A percentile compares a stretch with the other conserved stretches of the same genome.
Conservation (phyloP, 148 eudicot genomes). For the Simmondsia chinensis region DNA sequence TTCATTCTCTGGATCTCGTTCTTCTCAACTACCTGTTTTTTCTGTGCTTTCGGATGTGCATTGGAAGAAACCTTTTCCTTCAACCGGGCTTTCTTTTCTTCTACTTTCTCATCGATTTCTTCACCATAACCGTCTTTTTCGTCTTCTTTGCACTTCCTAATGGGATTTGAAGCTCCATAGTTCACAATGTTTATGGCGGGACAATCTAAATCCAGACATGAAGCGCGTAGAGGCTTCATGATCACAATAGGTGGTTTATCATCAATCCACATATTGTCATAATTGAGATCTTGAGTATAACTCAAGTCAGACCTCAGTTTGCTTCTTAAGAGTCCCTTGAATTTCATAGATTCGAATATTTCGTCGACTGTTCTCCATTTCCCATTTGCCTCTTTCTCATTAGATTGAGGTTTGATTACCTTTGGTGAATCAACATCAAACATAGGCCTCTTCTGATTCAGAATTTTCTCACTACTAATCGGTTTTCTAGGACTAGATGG, state of each 20-base stretch:
- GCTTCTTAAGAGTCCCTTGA: conserved; percentile 36
- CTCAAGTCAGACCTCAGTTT: conserved; percentile 1
- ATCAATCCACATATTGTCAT: conserved; percentile 6
- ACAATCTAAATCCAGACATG: conserved; percentile 14
- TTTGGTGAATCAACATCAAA: conserved; percentile 43
- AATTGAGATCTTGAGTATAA: conserved; percentile 9
- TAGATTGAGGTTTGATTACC: conserved; percentile 28
- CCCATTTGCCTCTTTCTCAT: conserved; percentile 16
- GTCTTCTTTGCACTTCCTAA: conserved; percentile 18
- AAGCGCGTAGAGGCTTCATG: conserved; percentile 38
- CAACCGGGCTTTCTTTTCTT: conserved; percentile 15
- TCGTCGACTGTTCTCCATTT: conserved; percentile 40
- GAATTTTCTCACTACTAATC: conserved; percentile 16
- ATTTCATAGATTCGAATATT: conserved; percentile 41
- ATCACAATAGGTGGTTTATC: conserved; percentile 55
- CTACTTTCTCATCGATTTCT: conserved; percentile 7
- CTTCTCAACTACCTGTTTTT: conserved; percentile 22
- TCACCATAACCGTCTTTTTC: conserved; percentile 12
- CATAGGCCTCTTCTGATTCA: conserved; percentile 26
- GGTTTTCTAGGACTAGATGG: conserved; percentile 21
- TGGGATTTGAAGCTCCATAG: conserved; percentile 7
- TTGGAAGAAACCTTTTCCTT: conserved; percentile 18
- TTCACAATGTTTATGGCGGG: not conserved
- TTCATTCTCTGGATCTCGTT: conserved; percentile 18
- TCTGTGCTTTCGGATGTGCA: conserved; percentile 16